These are phyloP conservation scores for Cordyceps cicadae DNA, from an alignment of 2,329 filamentous ascomycete species.

Conservation along the genomic window DNA sequence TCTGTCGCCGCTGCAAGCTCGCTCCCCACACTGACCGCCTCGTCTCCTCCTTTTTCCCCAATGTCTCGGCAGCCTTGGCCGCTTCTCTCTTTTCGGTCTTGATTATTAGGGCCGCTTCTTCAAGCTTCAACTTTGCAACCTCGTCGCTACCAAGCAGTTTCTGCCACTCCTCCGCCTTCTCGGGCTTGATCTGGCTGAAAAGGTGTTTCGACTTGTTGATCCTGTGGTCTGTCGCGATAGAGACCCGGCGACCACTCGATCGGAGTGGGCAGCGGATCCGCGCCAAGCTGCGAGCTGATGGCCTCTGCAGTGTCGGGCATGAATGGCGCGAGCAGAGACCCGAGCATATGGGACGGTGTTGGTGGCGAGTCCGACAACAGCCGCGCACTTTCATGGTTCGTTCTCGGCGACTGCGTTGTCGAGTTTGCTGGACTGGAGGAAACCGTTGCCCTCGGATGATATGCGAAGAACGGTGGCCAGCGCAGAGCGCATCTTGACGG, in stretches of 20 bases:
- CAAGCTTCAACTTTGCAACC: slow-evolving; percentile 42
- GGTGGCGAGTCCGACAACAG: slow-evolving; percentile 63
- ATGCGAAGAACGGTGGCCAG: slow-evolving; percentile 59
- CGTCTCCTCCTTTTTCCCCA: too few species aligned
- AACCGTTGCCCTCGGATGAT: slow-evolving; percentile 45
- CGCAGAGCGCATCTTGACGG: slow-evolving; percentile 60
- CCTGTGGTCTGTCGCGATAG: slow-evolving; percentile 63
- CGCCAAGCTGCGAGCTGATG: slow-evolving; percentile 66
- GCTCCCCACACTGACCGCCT: too few species aligned
- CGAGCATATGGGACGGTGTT: slow-evolving; percentile 78
- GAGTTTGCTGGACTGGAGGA: slow-evolving; percentile 43
- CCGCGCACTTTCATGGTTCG: slow-evolving; percentile 44
- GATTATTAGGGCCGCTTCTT: too few species aligned
- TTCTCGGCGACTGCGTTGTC: slow-evolving; percentile 47
- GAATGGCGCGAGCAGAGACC: slow-evolving; percentile 71
- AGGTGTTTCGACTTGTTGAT: slow-evolving; percentile 73
- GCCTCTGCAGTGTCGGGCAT: slow-evolving; percentile 69
- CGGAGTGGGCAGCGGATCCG: slow-evolving; percentile 45
- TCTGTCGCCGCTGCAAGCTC: too few species aligned
- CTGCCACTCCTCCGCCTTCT: slow-evolving; percentile 77
- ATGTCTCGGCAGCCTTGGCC: not conserved
- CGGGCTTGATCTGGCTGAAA: slow-evolving; percentile 70
- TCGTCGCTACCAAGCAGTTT: slow-evolving; percentile 58
- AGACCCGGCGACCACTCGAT: slow-evolving; percentile 51
- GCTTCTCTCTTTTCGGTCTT: not conserved